These are phyloP conservation scores for Linum usitatissimum DNA, from an alignment of 345 rosid genomes.

Conservation along the genomic window DNA sequence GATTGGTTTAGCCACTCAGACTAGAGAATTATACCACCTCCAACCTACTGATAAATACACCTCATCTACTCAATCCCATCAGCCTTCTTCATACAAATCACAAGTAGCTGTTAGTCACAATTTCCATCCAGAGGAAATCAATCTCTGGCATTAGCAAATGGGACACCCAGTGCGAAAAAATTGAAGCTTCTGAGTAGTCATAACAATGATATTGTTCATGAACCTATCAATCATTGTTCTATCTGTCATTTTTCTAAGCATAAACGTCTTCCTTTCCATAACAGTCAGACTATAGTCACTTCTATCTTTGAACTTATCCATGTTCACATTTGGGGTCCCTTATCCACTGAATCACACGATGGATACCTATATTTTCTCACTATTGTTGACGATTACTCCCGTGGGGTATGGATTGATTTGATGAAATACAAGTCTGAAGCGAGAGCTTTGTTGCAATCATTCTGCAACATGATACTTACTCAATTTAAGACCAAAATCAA, in stretches of 20 bases:
- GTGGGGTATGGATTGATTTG: background rate
- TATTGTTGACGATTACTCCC: background rate
- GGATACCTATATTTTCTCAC: background rate
- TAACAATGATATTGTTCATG: background rate
- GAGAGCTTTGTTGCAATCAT: background rate
- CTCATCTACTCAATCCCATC: too few species aligned
- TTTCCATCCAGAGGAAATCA: background rate
- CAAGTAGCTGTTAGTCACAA: background rate
- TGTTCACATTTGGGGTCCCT: background rate
- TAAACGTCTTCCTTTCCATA: background rate
- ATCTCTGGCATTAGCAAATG: background rate
- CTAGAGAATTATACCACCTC: background rate
- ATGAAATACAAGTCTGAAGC: background rate
- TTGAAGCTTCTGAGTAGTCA: too few species aligned
- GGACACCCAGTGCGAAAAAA: background rate
- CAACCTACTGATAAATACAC: too few species aligned
- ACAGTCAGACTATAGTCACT: too few species aligned
- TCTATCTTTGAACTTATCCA: background rate
- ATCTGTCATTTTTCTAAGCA: background rate
- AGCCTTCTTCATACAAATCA: background rate
- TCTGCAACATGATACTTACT: background rate
- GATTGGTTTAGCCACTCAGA: background rate
- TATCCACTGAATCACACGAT: background rate
- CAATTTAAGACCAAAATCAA: background rate
- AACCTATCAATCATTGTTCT: background rate